Evolutionary conservation across 192 early-diverging fungal species (phyloP).

Genomic region (Mortierella antarctica): DNA sequence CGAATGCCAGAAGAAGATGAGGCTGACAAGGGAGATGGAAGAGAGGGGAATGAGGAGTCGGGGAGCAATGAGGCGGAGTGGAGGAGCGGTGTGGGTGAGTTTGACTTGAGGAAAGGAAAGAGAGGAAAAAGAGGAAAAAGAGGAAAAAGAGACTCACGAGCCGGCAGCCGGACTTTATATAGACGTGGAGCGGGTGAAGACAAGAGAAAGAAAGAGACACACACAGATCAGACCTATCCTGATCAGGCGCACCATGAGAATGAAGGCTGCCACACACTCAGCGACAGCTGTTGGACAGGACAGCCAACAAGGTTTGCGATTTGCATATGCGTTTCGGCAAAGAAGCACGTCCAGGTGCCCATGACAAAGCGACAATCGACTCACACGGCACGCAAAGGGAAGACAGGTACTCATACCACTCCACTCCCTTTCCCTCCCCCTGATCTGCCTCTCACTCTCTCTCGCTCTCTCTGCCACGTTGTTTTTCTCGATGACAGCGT

Average conservation of each 20-base stretch:
- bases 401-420: no score
- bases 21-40: background rate
- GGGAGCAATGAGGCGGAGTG: background rate
- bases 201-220: background rate
- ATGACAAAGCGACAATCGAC: conserved; percentile 7
- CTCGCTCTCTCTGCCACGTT: no score
- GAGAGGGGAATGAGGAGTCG: background rate
- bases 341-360: background rate
- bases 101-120: background rate
- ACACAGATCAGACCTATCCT: no score
- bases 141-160: background rate
- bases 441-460: no score
- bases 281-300: conserved; percentile 2
- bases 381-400: no score
- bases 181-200: conserved; percentile 2
- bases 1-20: background rate
- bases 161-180: no score
- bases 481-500: no score
- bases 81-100: background rate
- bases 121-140: conserved; percentile 11
- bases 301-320: background rate
- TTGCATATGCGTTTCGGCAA: conserved; percentile 6
- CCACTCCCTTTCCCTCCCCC: no score
- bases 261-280: no score
- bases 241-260: no score